A percentile compares a stretch with the other conserved stretches of the same genome.
Conservation (phyloP, 2,329 filamentous ascomycete genomes). For the Eutypa lata region DNA sequence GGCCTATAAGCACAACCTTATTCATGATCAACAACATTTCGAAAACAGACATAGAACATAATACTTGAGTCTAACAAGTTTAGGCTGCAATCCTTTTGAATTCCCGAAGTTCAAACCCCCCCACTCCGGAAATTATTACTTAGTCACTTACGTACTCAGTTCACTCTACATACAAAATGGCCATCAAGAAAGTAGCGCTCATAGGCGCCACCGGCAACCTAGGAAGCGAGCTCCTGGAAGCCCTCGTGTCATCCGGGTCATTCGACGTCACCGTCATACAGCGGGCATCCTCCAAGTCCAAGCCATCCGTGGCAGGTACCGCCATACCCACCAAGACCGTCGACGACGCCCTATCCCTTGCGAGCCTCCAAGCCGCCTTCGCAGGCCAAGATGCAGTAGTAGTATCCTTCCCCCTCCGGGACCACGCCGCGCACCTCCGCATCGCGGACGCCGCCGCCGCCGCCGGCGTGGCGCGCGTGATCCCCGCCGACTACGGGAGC, state of each 20-base stretch:
- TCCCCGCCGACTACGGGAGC: conserved; percentile 40
- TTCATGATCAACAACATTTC: too few species aligned
- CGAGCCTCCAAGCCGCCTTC: conserved; percentile 28
- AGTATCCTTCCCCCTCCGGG: conserved; percentile 29
- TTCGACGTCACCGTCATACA: conserved; percentile 33
- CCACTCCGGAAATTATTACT: too few species aligned
- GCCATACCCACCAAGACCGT: conserved; percentile 22
- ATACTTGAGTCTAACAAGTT: too few species aligned
- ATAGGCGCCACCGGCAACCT: conserved; percentile 37
- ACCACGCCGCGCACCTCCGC: conserved; percentile 29
- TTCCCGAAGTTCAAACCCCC: too few species aligned
- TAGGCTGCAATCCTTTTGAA: too few species aligned
- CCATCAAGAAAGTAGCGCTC: conserved; percentile 33
- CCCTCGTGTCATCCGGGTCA: conserved; percentile 24
- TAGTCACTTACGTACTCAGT: too few species aligned
- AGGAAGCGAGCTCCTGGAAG: conserved; percentile 29
- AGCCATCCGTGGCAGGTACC: conserved; percentile 4
- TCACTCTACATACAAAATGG: too few species aligned
- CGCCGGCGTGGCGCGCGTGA: conserved; percentile 33
- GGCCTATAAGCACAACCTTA: too few species aligned
- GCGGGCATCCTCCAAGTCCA: conserved; percentile 30
- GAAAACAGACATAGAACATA: too few species aligned
- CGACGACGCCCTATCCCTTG: conserved; percentile 27
- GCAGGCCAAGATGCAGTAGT: conserved; percentile 35
- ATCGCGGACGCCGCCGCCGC: conserved; percentile 34